Evolutionary conservation across 2,329 filamentous ascomycete genomes (phyloP).

Genomic region (Sphaerulina populicola): DNA sequence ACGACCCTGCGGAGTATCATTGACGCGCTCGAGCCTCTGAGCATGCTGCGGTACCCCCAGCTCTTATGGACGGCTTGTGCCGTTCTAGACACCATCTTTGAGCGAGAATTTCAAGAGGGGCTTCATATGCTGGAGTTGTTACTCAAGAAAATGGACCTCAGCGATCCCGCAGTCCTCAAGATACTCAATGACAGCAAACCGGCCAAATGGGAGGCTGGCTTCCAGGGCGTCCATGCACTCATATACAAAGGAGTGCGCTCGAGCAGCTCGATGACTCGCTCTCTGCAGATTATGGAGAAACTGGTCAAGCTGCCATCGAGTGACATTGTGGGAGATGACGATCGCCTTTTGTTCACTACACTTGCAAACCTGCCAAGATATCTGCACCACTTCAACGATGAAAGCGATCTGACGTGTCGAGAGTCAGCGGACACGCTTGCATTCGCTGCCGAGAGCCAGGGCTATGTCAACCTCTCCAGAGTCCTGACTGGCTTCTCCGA

Average conservation of each 20-base stretch:
- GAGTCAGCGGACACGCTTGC: constrained; percentile 62
- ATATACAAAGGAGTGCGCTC: constrained; percentile 90
- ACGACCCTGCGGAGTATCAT: constrained; percentile 91
- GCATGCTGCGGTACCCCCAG: constrained; percentile 83
- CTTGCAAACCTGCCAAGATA: constrained; percentile 87
- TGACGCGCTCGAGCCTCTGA: constrained; percentile 66
- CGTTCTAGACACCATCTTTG: constrained; percentile 92
- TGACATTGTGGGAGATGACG: constrained; percentile 70
- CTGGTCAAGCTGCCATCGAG: constrained; percentile 73
- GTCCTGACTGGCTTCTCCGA: constrained; percentile 64
- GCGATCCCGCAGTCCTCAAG: constrained; percentile 58
- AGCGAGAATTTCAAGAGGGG: constrained; percentile 86
- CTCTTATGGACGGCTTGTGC: constrained; percentile 97
- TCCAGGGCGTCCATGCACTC: constrained; percentile 76
- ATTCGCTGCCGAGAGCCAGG: constrained; percentile 63
- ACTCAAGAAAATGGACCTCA: constrained; percentile 73
- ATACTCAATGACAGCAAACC: constrained; percentile 72
- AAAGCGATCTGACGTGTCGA: constrained; percentile 48
- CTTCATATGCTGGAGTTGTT: constrained; percentile 85
- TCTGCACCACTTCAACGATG: constrained; percentile 65
- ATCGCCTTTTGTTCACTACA: constrained; percentile 73
- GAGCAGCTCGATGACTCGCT: constrained; percentile 68
- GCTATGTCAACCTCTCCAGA: constrained; percentile 57
- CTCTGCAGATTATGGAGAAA: constrained; percentile 67
- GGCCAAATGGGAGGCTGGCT: constrained; percentile 76